Percentiles rank a stretch among this genome's conserved stretches.
Evolutionary conservation across 345 rosid genomes (phyloP).

Genomic region (Populus alba): DNA sequence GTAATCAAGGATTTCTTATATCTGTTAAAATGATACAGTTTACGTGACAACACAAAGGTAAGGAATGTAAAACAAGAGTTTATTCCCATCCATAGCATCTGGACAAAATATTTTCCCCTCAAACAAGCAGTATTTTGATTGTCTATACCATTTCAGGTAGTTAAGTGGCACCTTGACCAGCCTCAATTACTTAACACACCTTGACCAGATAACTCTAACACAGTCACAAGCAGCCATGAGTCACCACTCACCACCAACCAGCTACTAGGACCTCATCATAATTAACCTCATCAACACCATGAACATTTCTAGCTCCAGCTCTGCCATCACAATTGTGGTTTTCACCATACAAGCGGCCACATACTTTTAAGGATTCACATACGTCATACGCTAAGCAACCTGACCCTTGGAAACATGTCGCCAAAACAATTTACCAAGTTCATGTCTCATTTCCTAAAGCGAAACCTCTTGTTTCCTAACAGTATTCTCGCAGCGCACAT

Average conservation of each 20-base stretch:
- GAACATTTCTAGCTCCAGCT: background rate
- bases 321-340: background rate
- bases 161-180: background rate
- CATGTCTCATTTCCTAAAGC: background rate
- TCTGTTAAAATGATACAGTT: background rate
- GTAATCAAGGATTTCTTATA: background rate
- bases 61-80: background rate
- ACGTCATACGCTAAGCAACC: background rate
- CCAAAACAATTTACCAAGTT: background rate
- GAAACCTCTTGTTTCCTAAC: background rate
- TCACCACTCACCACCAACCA: background rate
- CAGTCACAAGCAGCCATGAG: background rate
- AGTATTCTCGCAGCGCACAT: background rate
- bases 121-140: background rate
- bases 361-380: background rate
- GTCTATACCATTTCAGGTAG: background rate
- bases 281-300: background rate
- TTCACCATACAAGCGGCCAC: background rate
- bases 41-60: background rate
- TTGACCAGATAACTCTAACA: background rate
- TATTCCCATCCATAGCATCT: background rate
- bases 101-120: background rate
- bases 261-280: background rate
- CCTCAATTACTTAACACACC: too few species aligned
- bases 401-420: background rate